Evolutionary conservation across 2,329 filamentous ascomycete genomes (phyloP), one percentile per base, ranked within the genome.

Genomic region (Aureobasidium melanogenum): DNA sequence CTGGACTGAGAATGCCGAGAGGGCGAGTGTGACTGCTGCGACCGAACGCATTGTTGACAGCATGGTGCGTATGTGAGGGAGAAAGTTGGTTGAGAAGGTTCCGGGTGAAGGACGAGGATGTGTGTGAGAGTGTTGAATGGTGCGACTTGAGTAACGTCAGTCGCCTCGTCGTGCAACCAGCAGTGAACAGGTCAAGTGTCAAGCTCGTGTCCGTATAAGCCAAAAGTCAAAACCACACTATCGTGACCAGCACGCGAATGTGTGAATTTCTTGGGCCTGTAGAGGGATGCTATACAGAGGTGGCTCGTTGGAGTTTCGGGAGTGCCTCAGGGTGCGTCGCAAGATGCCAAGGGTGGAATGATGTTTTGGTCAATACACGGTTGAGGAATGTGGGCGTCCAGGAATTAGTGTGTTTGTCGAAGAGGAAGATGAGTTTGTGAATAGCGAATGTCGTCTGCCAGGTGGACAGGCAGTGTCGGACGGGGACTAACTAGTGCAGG

Each of bases 391-490:
- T 58, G 32, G 9, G 30, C n/a, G 41, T 58, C 55, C 34, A 41
- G 43, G 44, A 24, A 60, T 60, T 44, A 38, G 39, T 39, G n/a
- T 28, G 26, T 38, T 19, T 34, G 34, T 28, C 17, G n/a, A 19
- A 14, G 10, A 15, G 17, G 36, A 24, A 24, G 43, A 51, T 32
- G 51, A 19, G 22, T 28, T n/a, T n/a, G n/a, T n/a, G n/a, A 32
- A 54, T 50, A 61, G 59, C 59, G 59, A 61, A 55, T 32, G 59
- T 30, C 14, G 28, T 54, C 59, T 54, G 32, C 59, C 59, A 47
- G 59, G 59, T 61, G 59, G 38, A 61, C 59, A 61, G 59, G 59
- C 59, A 55, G 59, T 36, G 41, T 61, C 59, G 59, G 54, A 57
- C 28, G 41, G 44, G 24, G 41, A 36, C 52, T 43, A 32, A 28